Evolutionary conservation across 805 yeast genomes (phyloP).

Genomic region (Yarrowia osloensis): DNA sequence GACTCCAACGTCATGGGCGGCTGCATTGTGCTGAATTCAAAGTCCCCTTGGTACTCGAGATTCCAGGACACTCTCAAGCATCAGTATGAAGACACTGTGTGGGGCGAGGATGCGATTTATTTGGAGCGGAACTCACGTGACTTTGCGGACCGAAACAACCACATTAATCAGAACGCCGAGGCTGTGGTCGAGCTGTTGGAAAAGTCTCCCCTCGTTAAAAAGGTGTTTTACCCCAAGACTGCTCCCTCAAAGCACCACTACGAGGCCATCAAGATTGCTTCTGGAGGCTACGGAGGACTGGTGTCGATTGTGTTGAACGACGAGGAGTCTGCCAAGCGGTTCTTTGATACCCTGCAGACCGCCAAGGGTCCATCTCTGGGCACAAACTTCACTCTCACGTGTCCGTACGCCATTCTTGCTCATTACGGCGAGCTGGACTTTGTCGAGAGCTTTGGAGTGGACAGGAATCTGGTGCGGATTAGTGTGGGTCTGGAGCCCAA

Average conservation of each 20-base stretch:
- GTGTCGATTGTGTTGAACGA: constrained; percentile 70
- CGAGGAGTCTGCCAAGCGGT: constrained; percentile 64
- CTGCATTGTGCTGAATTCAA: constrained; percentile 73
- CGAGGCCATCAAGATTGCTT: constrained; percentile 64
- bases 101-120: constrained; percentile 94
- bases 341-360: constrained; percentile 67
- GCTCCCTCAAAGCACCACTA: constrained; percentile 59
- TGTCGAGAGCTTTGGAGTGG: constrained; percentile 80
- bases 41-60: constrained; percentile 51
- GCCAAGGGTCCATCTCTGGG: constrained; percentile 93
- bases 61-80: constrained; percentile 54
- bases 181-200: constrained; percentile 43
- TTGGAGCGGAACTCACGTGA: constrained; percentile 93
- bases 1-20: constrained; percentile 97
- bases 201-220: constrained; percentile 52
- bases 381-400: constrained; percentile 83
- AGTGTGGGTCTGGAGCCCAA: constrained; percentile 84
- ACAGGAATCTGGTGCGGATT: constrained; percentile 70
- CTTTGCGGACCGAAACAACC: constrained; percentile 61
- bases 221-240: constrained; percentile 71
- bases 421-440: constrained; percentile 81
- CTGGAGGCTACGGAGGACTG: constrained; percentile 89
- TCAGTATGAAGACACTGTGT: constrained; percentile 72
- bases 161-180: constrained; percentile 46
- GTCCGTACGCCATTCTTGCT: constrained; percentile 86